Percentiles rank a stretch among this genome's conserved stretches.
phyloP scores from a whole-genome alignment of 2,329 filamentous ascomycete genomes.

The Aspergillus aculeatus region DNA sequence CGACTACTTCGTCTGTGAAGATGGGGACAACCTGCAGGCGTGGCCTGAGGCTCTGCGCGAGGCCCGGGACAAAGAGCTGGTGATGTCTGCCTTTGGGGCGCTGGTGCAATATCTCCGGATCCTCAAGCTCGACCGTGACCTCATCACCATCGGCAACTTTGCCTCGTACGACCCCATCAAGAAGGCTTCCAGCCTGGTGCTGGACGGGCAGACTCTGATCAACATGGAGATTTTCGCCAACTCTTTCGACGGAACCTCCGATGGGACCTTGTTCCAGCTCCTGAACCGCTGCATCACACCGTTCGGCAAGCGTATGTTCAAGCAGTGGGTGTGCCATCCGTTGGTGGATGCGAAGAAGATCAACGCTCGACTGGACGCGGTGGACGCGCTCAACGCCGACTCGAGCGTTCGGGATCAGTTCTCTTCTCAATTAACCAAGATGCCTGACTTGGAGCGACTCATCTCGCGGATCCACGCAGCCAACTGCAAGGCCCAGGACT shows the following conservation, averaged over 20 bases:
- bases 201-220: conserved; percentile 94
- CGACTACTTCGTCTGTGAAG: conserved; percentile 70
- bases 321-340: conserved; percentile 96
- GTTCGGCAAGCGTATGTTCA: conserved; percentile 93
- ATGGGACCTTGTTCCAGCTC: conserved; percentile 86
- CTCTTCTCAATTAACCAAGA: conserved; percentile 79
- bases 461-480: conserved; percentile 94
- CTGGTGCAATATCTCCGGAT: conserved; percentile 81
- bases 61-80: conserved; percentile 71
- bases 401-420: conserved; percentile 79
- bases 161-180: conserved; percentile 88
- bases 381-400: conserved; percentile 88
- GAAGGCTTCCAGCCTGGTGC: conserved; percentile 81
- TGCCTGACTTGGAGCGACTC: conserved; percentile 90
- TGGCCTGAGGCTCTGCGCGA: conserved; percentile 78
- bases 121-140: conserved; percentile 82
- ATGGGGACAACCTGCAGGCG: conserved; percentile 58
- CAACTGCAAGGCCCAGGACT: conserved; percentile 86
- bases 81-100: conserved; percentile 89
- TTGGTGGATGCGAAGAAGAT: conserved; percentile 83
- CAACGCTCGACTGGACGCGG: conserved; percentile 89
- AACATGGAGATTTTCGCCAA: conserved; percentile 98
- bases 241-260: conserved; percentile 76
- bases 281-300: conserved; percentile 94
- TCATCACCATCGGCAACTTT: conserved; percentile 89